Base-by-base conservation (phyloP, 2,329 filamentous ascomycete species). In the Emmonsiellopsis sp. region DNA sequence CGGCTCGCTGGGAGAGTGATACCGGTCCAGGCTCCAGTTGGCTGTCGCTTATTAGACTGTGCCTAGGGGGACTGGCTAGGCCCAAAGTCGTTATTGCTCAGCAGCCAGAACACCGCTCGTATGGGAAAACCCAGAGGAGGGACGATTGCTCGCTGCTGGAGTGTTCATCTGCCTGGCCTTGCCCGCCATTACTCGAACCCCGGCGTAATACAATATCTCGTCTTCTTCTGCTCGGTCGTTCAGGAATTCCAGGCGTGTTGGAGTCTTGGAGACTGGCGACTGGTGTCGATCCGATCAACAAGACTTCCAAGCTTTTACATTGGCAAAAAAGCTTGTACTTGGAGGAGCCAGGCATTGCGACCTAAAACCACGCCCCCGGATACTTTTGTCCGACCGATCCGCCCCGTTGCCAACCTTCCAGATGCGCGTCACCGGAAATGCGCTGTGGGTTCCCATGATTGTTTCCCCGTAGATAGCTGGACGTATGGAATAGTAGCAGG, bases 251-350 rank as follows among this genome's bases (percentile, higher is more conserved):
- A 26, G 3, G 20, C 1, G 20, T 26, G 20, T n/a, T n/a, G 1
- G 35, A 38, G 9, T 38, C 35, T 1, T 38, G 44, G 8, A 5
- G 34, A 37, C 16, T 41, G 15, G 26, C 31, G 48, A 30, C 37
- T 16, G 13, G n/a, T 51, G 49, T 26, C 49, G 49, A 51, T 51
- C 49, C 6, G 49, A 51, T 41, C 35, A 50, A 41, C 47, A 50
- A 41, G 38, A 51, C 38, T 51, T 13, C 49, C 49, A 51, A 51
- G 49, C 49, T 42, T 51, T 51, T 41, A 41, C 47, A 51, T 51
- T 51, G 49, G 49, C 49, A 51, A 51, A 26, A 26, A 51, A 51
- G 49, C 49, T 51, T 51, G 49, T 26, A 51, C 46, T 49, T 49
- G 6, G 5, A 9, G 13, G 15, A 38, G 7, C 46, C n/a, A 38